Conservation (phyloP, 352 stramenopile species). For the Phytophthora palmivora region DNA sequence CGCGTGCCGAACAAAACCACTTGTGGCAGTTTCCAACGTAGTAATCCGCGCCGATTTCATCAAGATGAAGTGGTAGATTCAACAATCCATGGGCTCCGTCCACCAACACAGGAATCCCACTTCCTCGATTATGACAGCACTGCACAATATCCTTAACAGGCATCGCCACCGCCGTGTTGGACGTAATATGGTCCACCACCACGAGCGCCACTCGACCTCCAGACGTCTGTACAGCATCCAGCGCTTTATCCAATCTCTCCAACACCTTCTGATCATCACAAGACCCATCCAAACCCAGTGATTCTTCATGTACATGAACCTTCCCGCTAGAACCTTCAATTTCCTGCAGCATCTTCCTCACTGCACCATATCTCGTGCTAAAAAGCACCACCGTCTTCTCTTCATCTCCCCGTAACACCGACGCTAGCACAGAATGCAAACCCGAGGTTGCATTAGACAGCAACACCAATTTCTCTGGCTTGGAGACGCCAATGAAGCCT, state of each 20-base stretch:
- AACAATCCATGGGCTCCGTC: constrained; percentile 93
- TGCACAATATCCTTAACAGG: constrained; percentile 83
- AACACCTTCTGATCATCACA: constrained; percentile 65
- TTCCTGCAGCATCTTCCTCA: constrained; percentile 91
- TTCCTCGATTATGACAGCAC: constrained; percentile 48
- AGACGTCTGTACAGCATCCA: constrained; percentile 35
- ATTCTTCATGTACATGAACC: constrained; percentile 60
- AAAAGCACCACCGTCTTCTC: constrained; percentile 72
- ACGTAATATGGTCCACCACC: constrained; percentile 94
- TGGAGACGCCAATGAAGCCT: constrained; percentile 56
- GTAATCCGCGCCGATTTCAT: constrained; percentile 84
- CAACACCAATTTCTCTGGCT: constrained; percentile 74
- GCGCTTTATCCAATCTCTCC: constrained; percentile 37
- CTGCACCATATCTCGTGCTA: constrained; percentile 91
- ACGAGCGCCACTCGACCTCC: constrained; percentile 65
- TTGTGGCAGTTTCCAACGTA: constrained; percentile 97
- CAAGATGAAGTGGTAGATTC: constrained; percentile 79
- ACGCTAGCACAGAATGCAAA: constrained; percentile 87
- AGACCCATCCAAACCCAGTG: constrained; percentile 69
- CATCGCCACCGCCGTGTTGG: constrained; percentile 91
- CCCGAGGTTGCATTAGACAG: constrained; percentile 91
- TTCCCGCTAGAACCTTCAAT: constrained; percentile 24
- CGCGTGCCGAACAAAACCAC: constrained; percentile 92
- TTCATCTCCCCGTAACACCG: constrained; percentile 35
- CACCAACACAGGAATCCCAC: constrained; percentile 74